phyloP scores from a whole-genome alignment of 75 land plant genomes.

The Picea sitchensis region DNA sequence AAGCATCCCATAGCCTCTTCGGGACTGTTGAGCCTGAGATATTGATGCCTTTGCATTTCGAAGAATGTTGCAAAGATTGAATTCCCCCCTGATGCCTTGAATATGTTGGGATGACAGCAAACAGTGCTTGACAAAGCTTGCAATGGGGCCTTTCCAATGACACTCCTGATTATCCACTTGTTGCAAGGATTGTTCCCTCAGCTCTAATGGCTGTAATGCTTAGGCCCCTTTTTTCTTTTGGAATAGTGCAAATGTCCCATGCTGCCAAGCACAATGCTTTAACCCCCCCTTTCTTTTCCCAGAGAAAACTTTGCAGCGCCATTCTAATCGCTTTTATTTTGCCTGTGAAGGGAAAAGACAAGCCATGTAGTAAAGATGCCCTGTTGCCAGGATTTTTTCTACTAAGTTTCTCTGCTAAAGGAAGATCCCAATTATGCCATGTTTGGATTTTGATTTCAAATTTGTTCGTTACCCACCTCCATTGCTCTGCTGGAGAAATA shows the following conservation, averaged over 20 bases:
- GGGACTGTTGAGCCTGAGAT: not conserved
- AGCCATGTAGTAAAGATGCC: not conserved
- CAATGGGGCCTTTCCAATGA: not conserved
- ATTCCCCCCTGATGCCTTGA: not conserved
- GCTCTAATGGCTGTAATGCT: not conserved
- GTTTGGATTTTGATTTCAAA: not conserved
- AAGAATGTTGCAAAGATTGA: not conserved
- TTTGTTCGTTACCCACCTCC: not conserved
- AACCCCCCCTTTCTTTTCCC: not conserved
- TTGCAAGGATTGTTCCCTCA: not conserved
- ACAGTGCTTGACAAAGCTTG: not conserved
- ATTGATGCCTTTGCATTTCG: not conserved
- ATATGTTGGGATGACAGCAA: not conserved
- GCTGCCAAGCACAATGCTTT: not conserved
- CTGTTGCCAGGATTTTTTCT: not conserved
- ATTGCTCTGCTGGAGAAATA: not conserved
- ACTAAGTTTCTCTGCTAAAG: no score
- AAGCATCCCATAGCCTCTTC: not conserved
- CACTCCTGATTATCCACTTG: not conserved
- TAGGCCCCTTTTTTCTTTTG: not conserved
- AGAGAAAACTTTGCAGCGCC: not conserved
- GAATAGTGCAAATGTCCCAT: not conserved
- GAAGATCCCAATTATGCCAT: not conserved
- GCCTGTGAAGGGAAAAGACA: not conserved
- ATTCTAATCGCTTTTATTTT: not conserved